phyloP scores from a whole-genome alignment of 1,284 basidiomycete species.

The Cryptococcus wingfieldii region DNA sequence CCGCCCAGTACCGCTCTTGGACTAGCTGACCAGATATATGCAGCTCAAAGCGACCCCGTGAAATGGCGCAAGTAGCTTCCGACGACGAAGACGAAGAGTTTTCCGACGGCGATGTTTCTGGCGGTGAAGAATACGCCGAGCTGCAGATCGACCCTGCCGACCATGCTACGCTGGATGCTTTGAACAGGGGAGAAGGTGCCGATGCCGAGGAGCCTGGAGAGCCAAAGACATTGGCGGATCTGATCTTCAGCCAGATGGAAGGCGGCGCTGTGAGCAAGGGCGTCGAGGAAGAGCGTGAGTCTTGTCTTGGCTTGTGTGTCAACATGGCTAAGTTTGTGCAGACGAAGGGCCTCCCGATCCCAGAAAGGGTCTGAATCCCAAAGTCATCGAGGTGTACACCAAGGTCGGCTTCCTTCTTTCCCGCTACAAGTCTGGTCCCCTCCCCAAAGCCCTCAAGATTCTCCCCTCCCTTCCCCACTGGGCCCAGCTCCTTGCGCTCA shows the following conservation, averaged over 20 bases:
- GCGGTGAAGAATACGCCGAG: conserved; percentile 55
- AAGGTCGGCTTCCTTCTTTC: conserved; percentile 85
- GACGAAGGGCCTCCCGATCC: conserved; percentile 67
- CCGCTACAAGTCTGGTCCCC: conserved; percentile 88
- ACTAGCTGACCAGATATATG: neutral
- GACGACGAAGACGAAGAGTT: conserved; percentile 43
- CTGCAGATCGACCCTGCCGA: conserved; percentile 79
- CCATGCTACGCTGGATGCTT: conserved; percentile 73
- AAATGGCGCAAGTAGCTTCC: conserved; percentile 20
- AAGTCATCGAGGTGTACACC: conserved; percentile 89
- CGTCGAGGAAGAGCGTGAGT: conserved; percentile 32
- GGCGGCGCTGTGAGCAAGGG: conserved; percentile 57
- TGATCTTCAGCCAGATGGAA: conserved; percentile 89
- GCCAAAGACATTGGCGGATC: conserved; percentile 74
- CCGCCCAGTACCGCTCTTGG: neutral
- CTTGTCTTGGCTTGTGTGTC: conserved; percentile 1
- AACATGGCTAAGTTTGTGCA: conserved; percentile 51
- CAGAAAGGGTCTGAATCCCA: conserved; percentile 90
- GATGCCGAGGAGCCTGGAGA: conserved; percentile 44
- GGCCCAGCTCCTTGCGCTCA: conserved; percentile 92
- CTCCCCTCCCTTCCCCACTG: conserved; percentile 93
- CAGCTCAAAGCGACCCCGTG: conserved; percentile 23
- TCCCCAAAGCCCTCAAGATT: conserved; percentile 98
- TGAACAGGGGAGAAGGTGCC: conserved; percentile 42
- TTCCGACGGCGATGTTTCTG: conserved; percentile 42